These are phyloP conservation scores for Herpotrichia juniperi DNA, from an alignment of 2,329 filamentous ascomycete species.

Conservation along the genomic window DNA sequence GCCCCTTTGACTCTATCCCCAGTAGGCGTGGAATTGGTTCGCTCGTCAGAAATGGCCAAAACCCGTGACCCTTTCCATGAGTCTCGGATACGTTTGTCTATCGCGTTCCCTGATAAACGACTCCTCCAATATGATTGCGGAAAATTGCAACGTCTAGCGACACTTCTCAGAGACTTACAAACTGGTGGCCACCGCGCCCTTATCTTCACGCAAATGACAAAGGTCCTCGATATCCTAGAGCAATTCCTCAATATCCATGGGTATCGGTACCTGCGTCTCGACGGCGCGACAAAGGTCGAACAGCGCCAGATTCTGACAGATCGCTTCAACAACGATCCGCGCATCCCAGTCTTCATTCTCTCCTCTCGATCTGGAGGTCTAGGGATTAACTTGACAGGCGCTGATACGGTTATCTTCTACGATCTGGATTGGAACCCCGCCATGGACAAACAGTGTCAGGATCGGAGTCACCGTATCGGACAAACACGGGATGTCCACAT, in stretches of 20 bases:
- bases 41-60: slow-evolving; percentile 62
- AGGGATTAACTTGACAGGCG: slow-evolving; percentile 94
- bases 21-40: slow-evolving; percentile 61
- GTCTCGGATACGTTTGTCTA: slow-evolving; percentile 87
- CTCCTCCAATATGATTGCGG: slow-evolving; percentile 98
- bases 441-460: slow-evolving; percentile 99
- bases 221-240: slow-evolving; percentile 95
- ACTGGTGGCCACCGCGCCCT: slow-evolving; percentile 89
- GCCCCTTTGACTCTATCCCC: slow-evolving; percentile 67
- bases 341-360: slow-evolving; percentile 93
- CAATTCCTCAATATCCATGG: slow-evolving; percentile 98
- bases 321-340: slow-evolving; percentile 92
- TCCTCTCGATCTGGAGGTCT: slow-evolving; percentile 93
- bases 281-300: slow-evolving; percentile 96
- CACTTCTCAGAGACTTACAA: slow-evolving; percentile 83
- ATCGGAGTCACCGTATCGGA: slow-evolving; percentile 94
- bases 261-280: slow-evolving; percentile 92
- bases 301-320: slow-evolving; percentile 94
- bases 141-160: slow-evolving; percentile 89
- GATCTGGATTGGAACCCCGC: slow-evolving; percentile 99
- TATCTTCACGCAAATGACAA: slow-evolving; percentile 99
- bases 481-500: slow-evolving; percentile 98
- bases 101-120: slow-evolving; percentile 95
- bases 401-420: slow-evolving; percentile 98
- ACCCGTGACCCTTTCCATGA: slow-evolving; percentile 87